Evolutionary conservation across 2,329 filamentous ascomycete genomes (phyloP), one percentile per base, ranked within the genome.

Genomic region (Xylaria sp.): DNA sequence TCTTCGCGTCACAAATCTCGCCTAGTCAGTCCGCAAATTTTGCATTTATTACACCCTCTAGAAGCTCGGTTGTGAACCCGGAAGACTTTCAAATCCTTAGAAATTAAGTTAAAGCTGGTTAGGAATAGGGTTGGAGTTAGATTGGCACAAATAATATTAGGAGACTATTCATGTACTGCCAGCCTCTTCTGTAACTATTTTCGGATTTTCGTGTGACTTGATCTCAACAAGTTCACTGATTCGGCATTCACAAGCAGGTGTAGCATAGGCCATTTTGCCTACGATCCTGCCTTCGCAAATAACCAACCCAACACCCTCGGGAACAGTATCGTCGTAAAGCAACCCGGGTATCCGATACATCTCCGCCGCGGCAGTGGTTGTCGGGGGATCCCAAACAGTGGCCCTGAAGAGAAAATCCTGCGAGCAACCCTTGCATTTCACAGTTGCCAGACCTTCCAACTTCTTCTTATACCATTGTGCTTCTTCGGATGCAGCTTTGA

Each of bases 211-310:
- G 34, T 63, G 48, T 39, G 66, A 62, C 25, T 62, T 63, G 9
- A 69, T 66, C 31, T 63, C 63, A 31, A 66, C 63, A 5, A 66
- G 6, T n/a, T 70, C 67, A 7, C 52, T 58, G 18, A 60, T 37
- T 20, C 67, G 46, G 60, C 67, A 67, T 3, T 60, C 63, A 31
- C 63, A 67, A 48, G 63, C 63, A 20, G 66, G 57, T 25, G 63
- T 69, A 39, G 63, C 67, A 65, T 69, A 69, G 4, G 67, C 63
- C 63, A 64, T 63, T 37, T 66, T 67, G 23, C 63, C 67, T 10
- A 66, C 15, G 39, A 69, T 63, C 18, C n/a, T 48, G 18, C 67
- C 67, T n/a, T 56, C 55, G 13, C 28, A 44, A 25, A 70, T 15
- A n/a, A 70, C 41, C 48, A 66, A 55, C 10, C 66, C 66, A n/a